Evolutionary conservation across 768 basidiomycete species (phyloP).

Genomic region (Ramaria rubella): DNA sequence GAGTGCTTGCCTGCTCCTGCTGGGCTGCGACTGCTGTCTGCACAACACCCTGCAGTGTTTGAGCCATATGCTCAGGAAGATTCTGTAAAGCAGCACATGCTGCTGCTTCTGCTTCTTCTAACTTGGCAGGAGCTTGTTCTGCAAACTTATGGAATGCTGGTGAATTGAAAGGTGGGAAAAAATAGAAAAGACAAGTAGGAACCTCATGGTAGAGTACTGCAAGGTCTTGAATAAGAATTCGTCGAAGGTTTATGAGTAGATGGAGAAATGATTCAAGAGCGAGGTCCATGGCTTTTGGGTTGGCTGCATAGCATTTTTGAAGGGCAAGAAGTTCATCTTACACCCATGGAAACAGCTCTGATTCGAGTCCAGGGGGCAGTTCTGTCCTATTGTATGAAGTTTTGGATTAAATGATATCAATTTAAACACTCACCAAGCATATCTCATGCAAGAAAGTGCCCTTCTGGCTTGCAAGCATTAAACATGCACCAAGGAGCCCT

Average conservation of each 20-base stretch:
- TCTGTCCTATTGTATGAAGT: slow-evolving; percentile 12
- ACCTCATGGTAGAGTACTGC: slow-evolving; percentile 23
- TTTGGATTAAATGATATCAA: too few relatives aligned
- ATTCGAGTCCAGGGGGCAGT: slow-evolving; percentile 17
- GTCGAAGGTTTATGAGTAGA: slow-evolving; percentile 20
- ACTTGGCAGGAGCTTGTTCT: neutral
- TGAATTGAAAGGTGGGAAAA: slow-evolving; percentile 24
- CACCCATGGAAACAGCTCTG: slow-evolving; percentile 24
- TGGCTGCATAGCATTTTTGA: neutral
- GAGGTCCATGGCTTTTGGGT: slow-evolving; percentile 18
- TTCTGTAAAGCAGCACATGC: slow-evolving; percentile 13
- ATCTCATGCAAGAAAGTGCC: slow-evolving; percentile 22
- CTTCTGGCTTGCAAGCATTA: too few relatives aligned
- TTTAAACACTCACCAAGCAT: slow-evolving; percentile 20
- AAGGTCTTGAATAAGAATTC: slow-evolving; percentile 30
- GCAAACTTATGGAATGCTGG: slow-evolving; percentile 19
- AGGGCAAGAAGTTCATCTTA: slow-evolving; percentile 17
- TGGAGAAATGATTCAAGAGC: slow-evolving; percentile 24
- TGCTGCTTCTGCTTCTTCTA: slow-evolving; percentile 17
- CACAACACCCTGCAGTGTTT: neutral
- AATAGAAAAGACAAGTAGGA: slow-evolving; percentile 21
- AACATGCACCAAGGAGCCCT: too few relatives aligned
- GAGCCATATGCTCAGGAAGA: too few relatives aligned
- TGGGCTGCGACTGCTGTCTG: neutral
- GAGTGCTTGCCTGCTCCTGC: neutral